These are phyloP conservation scores for Elsinoe perseae DNA, from an alignment of 2,329 filamentous ascomycete species.

Conservation along the genomic window DNA sequence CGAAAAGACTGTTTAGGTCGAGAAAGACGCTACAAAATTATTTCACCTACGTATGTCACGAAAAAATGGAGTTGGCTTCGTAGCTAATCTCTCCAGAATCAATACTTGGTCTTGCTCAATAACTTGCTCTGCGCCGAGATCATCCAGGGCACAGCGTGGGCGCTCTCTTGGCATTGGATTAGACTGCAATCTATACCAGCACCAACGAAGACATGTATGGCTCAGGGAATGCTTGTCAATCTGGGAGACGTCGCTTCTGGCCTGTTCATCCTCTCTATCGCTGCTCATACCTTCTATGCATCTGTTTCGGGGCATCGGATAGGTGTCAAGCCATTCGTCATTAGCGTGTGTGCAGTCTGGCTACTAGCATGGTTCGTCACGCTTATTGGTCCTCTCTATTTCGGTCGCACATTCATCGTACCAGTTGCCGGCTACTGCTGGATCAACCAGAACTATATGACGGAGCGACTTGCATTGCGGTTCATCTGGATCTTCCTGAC, in stretches of 20 bases:
- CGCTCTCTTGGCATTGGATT: constrained; percentile 55
- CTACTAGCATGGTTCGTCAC: constrained; percentile 51
- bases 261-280: constrained; percentile 58
- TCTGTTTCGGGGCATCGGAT: constrained; percentile 51
- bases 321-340: constrained; percentile 44
- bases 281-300: constrained; percentile 56
- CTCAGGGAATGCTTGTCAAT: constrained; percentile 61
- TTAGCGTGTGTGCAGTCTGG: constrained; percentile 47
- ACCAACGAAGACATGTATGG: constrained; percentile 48
- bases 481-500: constrained; percentile 57
- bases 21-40: constrained; percentile 21
- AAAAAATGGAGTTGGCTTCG: too few relatives aligned
- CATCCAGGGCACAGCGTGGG: constrained; percentile 56
- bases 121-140: constrained; percentile 62
- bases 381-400: constrained; percentile 41
- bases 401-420: constrained; percentile 46
- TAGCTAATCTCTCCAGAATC: constrained; percentile 37
- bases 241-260: constrained; percentile 51
- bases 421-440: constrained; percentile 61
- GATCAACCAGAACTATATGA: constrained; percentile 49
- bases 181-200: constrained; percentile 47
- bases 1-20: constrained; percentile 23
- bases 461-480: constrained; percentile 52
- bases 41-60: constrained; percentile 24
- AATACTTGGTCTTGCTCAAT: constrained; percentile 61